phyloP scores from a whole-genome alignment of 225 moss, liverwort and hornwort genomes.

The Thuidium tamariscinum region DNA sequence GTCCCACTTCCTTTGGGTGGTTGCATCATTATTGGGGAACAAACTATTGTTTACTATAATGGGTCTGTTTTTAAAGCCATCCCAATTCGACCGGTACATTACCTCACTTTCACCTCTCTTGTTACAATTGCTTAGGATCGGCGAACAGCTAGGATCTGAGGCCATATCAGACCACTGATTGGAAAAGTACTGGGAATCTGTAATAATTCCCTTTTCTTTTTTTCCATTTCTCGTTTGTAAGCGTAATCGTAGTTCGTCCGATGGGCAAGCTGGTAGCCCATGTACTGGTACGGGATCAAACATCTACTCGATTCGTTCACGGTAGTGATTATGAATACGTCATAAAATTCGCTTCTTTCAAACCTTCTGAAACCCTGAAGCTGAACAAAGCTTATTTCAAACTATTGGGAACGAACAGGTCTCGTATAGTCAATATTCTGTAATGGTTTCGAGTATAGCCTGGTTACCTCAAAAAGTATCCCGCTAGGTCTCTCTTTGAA shows the following conservation, averaged over 20 bases:
- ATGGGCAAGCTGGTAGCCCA: background rate
- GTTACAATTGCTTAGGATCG: background rate
- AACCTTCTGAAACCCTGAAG: background rate
- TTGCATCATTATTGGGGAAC: slow-evolving; percentile 95
- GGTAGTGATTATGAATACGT: background rate
- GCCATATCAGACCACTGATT: background rate
- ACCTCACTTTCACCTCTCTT: background rate
- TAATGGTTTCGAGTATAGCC: background rate
- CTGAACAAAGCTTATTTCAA: background rate
- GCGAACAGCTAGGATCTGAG: background rate
- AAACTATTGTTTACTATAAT: slow-evolving; percentile 96
- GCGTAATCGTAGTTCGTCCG: background rate
- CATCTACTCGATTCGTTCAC: background rate
- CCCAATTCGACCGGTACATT: slow-evolving; percentile 83
- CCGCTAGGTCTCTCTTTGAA: background rate
- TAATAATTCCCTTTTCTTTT: background rate
- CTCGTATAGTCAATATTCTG: background rate
- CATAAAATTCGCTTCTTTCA: background rate
- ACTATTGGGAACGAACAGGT: background rate
- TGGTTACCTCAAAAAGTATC: background rate
- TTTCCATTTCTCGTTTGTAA: background rate
- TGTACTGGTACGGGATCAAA: too few relatives aligned
- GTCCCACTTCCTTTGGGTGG: slow-evolving; percentile 92
- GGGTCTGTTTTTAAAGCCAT: slow-evolving; percentile 98
- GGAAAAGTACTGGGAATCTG: background rate